These are phyloP conservation scores for Xylaria polymorpha DNA, from an alignment of 2,329 filamentous ascomycete genomes.

Conservation along the genomic window DNA sequence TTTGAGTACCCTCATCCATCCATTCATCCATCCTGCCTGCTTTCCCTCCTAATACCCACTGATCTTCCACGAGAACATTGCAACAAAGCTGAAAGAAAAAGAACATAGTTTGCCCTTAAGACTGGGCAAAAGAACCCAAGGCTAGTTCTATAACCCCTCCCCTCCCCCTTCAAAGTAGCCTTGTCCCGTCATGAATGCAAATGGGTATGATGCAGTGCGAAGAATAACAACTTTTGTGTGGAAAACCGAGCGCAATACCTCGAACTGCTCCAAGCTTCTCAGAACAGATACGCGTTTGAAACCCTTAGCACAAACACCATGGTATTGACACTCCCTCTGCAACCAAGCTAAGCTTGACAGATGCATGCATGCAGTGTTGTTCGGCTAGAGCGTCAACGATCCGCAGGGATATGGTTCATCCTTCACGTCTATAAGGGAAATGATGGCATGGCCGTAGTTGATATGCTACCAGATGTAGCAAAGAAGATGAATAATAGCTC, in stretches of 20 bases:
- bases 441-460: constrained; percentile 10
- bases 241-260: constrained; percentile 13
- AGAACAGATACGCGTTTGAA: background rate
- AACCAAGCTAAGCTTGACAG: background rate
- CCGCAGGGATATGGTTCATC: background rate
- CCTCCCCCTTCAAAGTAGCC: constrained; percentile 17
- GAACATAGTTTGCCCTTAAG: constrained; percentile 9
- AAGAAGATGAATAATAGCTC: constrained; percentile 7
- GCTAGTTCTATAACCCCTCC: constrained; percentile 25
- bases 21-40: constrained; percentile 18
- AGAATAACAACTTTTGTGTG: constrained; percentile 32
- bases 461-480: constrained; percentile 8
- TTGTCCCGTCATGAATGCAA: constrained; percentile 27
- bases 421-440: constrained; percentile 22
- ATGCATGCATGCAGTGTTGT: background rate
- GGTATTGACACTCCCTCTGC: background rate
- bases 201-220: constrained; percentile 37
- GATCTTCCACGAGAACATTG: constrained; percentile 18
- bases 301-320: constrained; percentile 1
- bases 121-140: constrained; percentile 25
- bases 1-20: constrained; percentile 26
- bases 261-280: constrained; percentile 2
- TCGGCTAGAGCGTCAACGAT: constrained; percentile 3
- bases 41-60: constrained; percentile 37
- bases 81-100: constrained; percentile 19